Evolutionary conservation across 2,329 filamentous ascomycete genomes (phyloP).

Genomic region (Teratosphaeria pseudoeucalypti): DNA sequence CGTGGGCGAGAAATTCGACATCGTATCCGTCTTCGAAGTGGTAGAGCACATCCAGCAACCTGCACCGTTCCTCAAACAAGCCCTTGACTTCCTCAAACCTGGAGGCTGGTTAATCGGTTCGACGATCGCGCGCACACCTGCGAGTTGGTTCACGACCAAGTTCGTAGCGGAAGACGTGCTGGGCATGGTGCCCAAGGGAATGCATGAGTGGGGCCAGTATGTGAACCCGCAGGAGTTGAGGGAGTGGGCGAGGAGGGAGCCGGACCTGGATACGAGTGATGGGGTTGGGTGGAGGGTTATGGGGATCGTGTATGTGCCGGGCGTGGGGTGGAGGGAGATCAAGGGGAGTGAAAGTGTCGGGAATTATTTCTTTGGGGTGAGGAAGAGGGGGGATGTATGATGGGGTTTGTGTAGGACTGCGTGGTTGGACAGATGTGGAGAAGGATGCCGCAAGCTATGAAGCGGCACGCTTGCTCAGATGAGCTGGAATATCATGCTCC

Average conservation of each 20-base stretch:
- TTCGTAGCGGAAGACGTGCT: constrained; percentile 80
- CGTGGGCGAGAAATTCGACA: constrained; percentile 48
- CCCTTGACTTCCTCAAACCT: constrained; percentile 67
- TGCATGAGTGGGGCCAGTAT: constrained; percentile 95
- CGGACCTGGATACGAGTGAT: constrained; percentile 46
- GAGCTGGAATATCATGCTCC: too few species aligned
- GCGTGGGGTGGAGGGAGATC: constrained; percentile 79
- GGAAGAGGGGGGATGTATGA: constrained; percentile 34
- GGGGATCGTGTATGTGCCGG: constrained; percentile 85
- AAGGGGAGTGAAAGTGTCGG: constrained; percentile 71
- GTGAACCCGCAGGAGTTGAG: constrained; percentile 73
- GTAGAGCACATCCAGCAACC: constrained; percentile 82
- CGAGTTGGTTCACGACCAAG: constrained; percentile 86
- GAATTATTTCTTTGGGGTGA: constrained; percentile 92
- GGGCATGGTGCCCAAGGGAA: constrained; percentile 80
- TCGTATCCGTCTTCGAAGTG: constrained; percentile 87
- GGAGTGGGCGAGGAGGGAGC: constrained; percentile 34
- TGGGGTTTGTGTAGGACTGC: too few species aligned
- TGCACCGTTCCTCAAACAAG: constrained; percentile 59
- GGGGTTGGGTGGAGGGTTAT: constrained; percentile 60
- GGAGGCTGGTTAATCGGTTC: constrained; percentile 89
- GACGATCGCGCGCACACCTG: constrained; percentile 83
- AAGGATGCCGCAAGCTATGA: too few species aligned
- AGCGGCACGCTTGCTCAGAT: too few species aligned
- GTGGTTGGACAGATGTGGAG: too few species aligned